A percentile compares a stretch with the other conserved stretches of the same genome.
Conservation (phyloP, 2,329 filamentous ascomycete species). For the Clarireedia monteithiana region DNA sequence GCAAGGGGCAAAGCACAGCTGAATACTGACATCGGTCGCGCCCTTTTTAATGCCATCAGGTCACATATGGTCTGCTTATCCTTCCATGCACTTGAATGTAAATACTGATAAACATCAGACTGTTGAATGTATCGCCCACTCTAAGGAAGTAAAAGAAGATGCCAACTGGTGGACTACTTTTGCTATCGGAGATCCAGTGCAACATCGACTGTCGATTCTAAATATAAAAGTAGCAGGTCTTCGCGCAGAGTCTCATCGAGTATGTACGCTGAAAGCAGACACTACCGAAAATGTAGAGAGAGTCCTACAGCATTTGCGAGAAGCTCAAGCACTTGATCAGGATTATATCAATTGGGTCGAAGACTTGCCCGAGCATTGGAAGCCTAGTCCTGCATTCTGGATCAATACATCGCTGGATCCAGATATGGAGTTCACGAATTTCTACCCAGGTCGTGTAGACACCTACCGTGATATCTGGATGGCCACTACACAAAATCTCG, state of each 20-base stretch:
- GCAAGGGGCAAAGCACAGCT: constrained; percentile 45
- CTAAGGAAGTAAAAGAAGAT: constrained; percentile 43
- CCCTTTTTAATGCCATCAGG: constrained; percentile 50
- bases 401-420: constrained; percentile 30
- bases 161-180: constrained; percentile 50
- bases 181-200: constrained; percentile 39
- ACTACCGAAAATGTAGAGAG: constrained; percentile 41
- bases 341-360: constrained; percentile 43
- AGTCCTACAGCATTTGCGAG: constrained; percentile 42
- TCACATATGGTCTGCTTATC: constrained; percentile 44
- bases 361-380: constrained; percentile 42
- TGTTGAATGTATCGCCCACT: constrained; percentile 45
- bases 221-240: constrained; percentile 46
- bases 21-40: constrained; percentile 42
- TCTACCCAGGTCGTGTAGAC: constrained; percentile 48
- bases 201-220: constrained; percentile 36
- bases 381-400: constrained; percentile 44
- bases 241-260: constrained; percentile 41
- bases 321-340: constrained; percentile 42
- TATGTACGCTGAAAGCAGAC: constrained; percentile 39
- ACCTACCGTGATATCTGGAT: constrained; percentile 52
- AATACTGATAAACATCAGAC: constrained; percentile 45
- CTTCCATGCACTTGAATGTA: neutral
- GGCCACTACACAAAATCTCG: constrained; percentile 48
- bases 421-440: neutral